Evolutionary conservation across 2,329 filamentous ascomycete genomes (phyloP).

Genomic region (Alternaria sp.): DNA sequence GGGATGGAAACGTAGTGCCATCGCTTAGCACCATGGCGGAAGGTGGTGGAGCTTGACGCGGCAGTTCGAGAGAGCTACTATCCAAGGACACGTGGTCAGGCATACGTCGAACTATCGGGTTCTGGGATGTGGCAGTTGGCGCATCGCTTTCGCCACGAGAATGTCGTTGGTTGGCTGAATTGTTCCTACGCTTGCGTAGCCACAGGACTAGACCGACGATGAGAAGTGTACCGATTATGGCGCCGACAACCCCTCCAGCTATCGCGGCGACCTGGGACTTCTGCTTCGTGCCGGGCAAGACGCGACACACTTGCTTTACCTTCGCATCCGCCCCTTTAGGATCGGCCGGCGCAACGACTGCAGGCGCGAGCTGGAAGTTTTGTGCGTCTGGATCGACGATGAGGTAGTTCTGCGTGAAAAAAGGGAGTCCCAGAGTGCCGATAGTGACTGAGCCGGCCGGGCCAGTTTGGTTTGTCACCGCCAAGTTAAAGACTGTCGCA

Average conservation of each 20-base stretch:
- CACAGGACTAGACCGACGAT: constrained; percentile 16
- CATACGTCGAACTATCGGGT: constrained; percentile 11
- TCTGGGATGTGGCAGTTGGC: constrained; percentile 3
- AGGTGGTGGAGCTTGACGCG: constrained; percentile 15
- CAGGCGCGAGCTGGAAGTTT: constrained; percentile 28
- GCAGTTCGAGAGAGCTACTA: constrained; percentile 18
- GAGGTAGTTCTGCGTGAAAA: constrained; percentile 32
- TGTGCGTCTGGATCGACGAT: constrained; percentile 26
- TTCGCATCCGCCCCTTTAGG: constrained; percentile 22
- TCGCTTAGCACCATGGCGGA: constrained; percentile 2
- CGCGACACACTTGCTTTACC: constrained; percentile 23
- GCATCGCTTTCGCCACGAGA: constrained; percentile 17
- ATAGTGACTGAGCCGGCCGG: constrained; percentile 4
- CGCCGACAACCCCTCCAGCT: constrained; percentile 17
- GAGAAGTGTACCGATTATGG: constrained; percentile 16
- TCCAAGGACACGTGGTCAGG: constrained; percentile 9
- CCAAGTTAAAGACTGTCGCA: constrained; percentile 27
- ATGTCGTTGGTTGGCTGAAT: neutral
- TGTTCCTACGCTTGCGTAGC: constrained; percentile 12
- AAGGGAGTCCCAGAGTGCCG: constrained; percentile 23
- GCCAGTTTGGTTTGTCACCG: constrained; percentile 22
- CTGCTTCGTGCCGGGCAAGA: constrained; percentile 14
- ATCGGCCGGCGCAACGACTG: constrained; percentile 21
- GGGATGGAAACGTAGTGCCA: constrained; percentile 16
- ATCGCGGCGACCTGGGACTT: constrained; percentile 14